phyloP scores from a whole-genome alignment of 1,284 basidiomycete species.

The Boletus hoseneyae region DNA sequence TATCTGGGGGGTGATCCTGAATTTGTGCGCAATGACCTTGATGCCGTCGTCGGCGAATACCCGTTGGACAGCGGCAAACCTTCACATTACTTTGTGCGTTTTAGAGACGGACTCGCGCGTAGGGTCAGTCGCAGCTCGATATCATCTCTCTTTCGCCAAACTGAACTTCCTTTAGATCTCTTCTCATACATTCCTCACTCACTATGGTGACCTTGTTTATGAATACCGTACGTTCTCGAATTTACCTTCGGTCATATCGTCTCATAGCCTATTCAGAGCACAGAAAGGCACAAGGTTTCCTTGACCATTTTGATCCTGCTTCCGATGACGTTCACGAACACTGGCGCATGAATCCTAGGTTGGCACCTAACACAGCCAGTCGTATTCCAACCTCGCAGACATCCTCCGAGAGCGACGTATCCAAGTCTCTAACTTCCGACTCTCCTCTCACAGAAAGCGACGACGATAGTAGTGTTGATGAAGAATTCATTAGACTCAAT shows the following conservation, averaged over 20 bases:
- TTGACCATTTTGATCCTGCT: constrained; percentile 59
- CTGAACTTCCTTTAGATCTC: constrained; percentile 36
- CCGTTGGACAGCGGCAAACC: constrained; percentile 24
- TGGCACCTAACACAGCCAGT: constrained; percentile 25
- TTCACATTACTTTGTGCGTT: constrained; percentile 59
- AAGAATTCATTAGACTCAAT: constrained; percentile 26
- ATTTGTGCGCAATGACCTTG: constrained; percentile 33
- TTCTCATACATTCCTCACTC: constrained; percentile 36
- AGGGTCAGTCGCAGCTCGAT: constrained; percentile 41
- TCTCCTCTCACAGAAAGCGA: constrained; percentile 26
- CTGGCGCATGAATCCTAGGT: constrained; percentile 45
- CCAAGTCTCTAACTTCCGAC: constrained; percentile 9
- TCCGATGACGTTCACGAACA: constrained; percentile 56
- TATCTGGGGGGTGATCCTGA: constrained; percentile 34
- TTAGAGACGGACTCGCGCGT: constrained; percentile 53
- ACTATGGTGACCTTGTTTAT: constrained; percentile 46
- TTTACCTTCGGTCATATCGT: constrained; percentile 5
- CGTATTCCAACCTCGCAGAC: constrained; percentile 2
- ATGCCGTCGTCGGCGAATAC: constrained; percentile 60
- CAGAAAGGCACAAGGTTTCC: constrained; percentile 39
- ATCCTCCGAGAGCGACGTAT: constrained; percentile 10
- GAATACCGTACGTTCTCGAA: constrained; percentile 49
- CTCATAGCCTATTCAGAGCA: constrained; percentile 34
- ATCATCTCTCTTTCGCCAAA: background rate
- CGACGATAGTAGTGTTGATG: constrained; percentile 30